Percentiles rank a stretch among this genome's conserved stretches.
Evolutionary conservation across 805 yeast species (phyloP).

Genomic region (Diddensiella transvaalensis): DNA sequence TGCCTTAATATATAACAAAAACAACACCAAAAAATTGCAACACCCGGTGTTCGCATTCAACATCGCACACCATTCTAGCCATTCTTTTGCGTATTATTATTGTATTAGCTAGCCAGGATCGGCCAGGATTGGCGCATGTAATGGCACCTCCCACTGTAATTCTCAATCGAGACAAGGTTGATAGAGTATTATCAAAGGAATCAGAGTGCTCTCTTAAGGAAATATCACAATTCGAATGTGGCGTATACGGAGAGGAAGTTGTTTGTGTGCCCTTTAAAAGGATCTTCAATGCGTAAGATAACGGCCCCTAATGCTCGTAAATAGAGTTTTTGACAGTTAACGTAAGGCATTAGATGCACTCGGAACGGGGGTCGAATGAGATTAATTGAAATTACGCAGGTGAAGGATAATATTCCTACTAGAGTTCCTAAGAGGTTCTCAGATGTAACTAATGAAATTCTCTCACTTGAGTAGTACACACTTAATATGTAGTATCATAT

Average conservation of each 20-base stretch:
- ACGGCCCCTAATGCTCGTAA: not conserved
- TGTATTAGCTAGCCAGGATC: too few relatives aligned
- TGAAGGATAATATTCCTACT: conserved; percentile 5
- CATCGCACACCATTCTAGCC: too few relatives aligned
- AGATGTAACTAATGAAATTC: conserved; percentile 5
- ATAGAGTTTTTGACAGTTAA: not conserved
- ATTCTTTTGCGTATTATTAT: too few relatives aligned
- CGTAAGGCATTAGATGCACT: not conserved
- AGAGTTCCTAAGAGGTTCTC: conserved; percentile 2
- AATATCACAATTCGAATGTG: conserved; percentile 31
- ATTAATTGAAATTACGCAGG: conserved; percentile 7
- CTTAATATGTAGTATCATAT: too few relatives aligned
- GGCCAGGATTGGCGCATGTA: too few relatives aligned
- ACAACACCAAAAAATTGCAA: too few relatives aligned
- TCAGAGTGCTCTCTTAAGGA: conserved; percentile 25
- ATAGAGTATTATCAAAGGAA: conserved; percentile 8
- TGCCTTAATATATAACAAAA: too few relatives aligned
- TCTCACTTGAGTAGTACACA: not conserved
- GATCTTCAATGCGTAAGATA: conserved; percentile 23
- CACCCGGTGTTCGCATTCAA: too few relatives aligned
- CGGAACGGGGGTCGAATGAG: not conserved
- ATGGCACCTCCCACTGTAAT: conserved; percentile 25
- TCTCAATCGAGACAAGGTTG: conserved; percentile 7
- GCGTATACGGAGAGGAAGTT: conserved; percentile 22
- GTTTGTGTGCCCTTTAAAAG: conserved; percentile 30